Percentiles rank a stretch among this genome's conserved stretches.
These are phyloP conservation scores for Thymus quinquecostatus DNA, from an alignment of 257 asterid genomes.

Conservation along the genomic window DNA sequence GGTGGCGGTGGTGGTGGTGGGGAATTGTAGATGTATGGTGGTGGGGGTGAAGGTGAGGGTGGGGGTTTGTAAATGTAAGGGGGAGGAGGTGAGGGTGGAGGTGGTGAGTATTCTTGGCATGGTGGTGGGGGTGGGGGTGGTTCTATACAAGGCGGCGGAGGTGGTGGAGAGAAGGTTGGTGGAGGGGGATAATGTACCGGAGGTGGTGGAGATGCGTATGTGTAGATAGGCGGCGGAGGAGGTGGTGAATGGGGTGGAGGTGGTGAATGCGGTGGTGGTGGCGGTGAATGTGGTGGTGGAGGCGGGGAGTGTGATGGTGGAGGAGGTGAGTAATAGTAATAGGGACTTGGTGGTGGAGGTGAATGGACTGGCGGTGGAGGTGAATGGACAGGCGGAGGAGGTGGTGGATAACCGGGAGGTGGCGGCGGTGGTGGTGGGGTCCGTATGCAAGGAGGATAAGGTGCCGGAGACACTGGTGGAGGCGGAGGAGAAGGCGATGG, in stretches of 20 bases:
- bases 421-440: constrained; percentile 43
- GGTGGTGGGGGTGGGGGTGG: constrained; percentile 72
- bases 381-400: constrained; percentile 39
- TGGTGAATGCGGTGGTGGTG: constrained; percentile 37
- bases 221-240: constrained; percentile 46
- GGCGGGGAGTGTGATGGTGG: constrained; percentile 45
- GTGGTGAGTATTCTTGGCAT: constrained; percentile 58
- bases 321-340: constrained; percentile 41
- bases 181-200: constrained; percentile 54
- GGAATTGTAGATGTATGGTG: constrained; percentile 44
- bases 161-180: constrained; percentile 49
- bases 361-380: constrained; percentile 42
- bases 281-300: constrained; percentile 39
- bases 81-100: constrained; percentile 52
- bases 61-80: constrained; percentile 52
- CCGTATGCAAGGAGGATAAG: constrained; percentile 39
- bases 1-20: constrained; percentile 30
- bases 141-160: constrained; percentile 60
- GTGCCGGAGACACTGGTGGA: constrained; percentile 31
- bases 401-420: constrained; percentile 39
- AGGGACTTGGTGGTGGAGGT: constrained; percentile 51
- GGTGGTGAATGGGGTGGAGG: constrained; percentile 49
- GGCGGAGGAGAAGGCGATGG: constrained; percentile 39
- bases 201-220: constrained; percentile 48
- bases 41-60: constrained; percentile 69